Conservation (phyloP, 768 basidiomycete species). For the Cubamyces lactineus region DNA sequence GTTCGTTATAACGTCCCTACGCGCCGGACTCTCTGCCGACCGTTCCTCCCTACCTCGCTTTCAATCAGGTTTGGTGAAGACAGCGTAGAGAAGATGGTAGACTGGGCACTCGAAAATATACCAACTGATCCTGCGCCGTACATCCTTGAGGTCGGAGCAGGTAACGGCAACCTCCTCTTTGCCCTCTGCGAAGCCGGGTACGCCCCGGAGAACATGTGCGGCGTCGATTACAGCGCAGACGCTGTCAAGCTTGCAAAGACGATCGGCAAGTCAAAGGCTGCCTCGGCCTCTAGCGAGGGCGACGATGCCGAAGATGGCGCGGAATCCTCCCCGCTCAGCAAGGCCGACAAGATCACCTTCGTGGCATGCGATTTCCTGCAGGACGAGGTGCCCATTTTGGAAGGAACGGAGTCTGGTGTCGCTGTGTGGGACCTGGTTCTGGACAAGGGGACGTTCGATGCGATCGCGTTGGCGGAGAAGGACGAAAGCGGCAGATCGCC, state of each 20-base stretch:
- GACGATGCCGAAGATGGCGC: not conserved
- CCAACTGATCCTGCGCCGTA: slow-evolving; percentile 48
- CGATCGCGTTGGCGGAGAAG: slow-evolving; percentile 72
- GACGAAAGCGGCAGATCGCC: slow-evolving; percentile 57
- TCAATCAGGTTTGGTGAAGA: slow-evolving; percentile 80
- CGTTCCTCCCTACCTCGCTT: too few relatives aligned
- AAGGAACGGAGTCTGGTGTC: slow-evolving; percentile 11
- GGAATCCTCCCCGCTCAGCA: not conserved
- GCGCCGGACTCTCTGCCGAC: not conserved
- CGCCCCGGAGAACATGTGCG: slow-evolving; percentile 50
- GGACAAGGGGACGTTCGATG: slow-evolving; percentile 91
- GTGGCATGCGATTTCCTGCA: slow-evolving; percentile 65
- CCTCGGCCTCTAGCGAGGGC: not conserved
- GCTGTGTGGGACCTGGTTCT: slow-evolving; percentile 71
- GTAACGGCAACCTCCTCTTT: slow-evolving; percentile 78
- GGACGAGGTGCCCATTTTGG: slow-evolving; percentile 47
- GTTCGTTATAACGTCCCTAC: slow-evolving; percentile 45
- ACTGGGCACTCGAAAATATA: slow-evolving; percentile 64
- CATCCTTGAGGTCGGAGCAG: slow-evolving; percentile 78
- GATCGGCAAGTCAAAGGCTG: slow-evolving; percentile 47
- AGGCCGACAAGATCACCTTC: slow-evolving; percentile 48
- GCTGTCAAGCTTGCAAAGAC: slow-evolving; percentile 65
- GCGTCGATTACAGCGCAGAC: slow-evolving; percentile 78
- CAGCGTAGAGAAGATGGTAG: slow-evolving; percentile 76
- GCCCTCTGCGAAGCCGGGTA: slow-evolving; percentile 73